Base-by-base conservation (phyloP, 23 red algal species). In the Cyanidium caldarium region DNA sequence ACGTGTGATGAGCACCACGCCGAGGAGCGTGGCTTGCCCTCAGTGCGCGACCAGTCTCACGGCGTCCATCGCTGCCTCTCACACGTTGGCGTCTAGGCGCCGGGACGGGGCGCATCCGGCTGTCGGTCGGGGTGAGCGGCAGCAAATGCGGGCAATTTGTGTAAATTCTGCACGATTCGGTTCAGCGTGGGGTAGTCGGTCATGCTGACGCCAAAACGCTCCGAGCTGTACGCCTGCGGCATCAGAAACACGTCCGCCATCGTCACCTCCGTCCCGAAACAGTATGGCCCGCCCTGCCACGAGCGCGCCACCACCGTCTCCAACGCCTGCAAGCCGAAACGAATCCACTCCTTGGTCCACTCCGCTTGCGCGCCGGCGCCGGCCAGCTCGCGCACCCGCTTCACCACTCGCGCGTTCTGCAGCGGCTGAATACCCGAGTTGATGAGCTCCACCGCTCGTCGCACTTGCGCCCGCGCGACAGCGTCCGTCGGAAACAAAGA, bases 171-270 rank as follows among this genome's bases (percentile, higher is more conserved):
- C 0, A 66, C 34, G 7, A 82, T 77, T 61, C 39, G 2, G 2
- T 31, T 29, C 39, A 82, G 40, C 10, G 37, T 45, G 28, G 79
- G 70, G 51, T 36, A 82, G 15, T 76, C 42, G 29, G 38, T 43
- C 30, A 82, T 77, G 37, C 46, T 39, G 0, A 82, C 44, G 21
- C 44, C 57, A 38, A 77, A 77, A 36, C 79, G 65, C 29, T 46
- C 41, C 1, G 79, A 46, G 35, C 56, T 58, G 38, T 44, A 35
- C 37, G 38, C 42, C 0, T 82, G 79, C 40, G 79, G 79, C 20
- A 77, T 42, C n/a, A 82, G 21, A 37, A 71, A 75, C 25, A 38
- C 46, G 43, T 82, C 79, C 2, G 79, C 79, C 21, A 82, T 31
- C 0, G 70, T 82, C 10, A 82, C 28, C 42, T 82, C 39, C 26